Evolutionary conservation across 164 flowering plant genomes (phyloP), one percentile per base, ranked within the genome.

Genomic region (Piper betle): DNA sequence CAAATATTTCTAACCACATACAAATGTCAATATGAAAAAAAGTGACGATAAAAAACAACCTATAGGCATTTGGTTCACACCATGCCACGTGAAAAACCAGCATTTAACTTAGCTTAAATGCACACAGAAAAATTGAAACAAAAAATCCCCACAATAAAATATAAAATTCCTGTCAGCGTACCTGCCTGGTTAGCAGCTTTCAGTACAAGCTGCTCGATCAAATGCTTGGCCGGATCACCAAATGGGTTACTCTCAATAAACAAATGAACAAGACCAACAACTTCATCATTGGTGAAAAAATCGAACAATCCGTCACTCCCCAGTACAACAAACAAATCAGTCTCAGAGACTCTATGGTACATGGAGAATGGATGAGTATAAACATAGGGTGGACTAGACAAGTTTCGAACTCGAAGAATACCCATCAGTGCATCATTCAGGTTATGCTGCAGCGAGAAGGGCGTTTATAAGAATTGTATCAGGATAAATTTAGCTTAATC

Each of bases 241-340:
- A 55, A 65, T 54, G 75, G 72, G 54, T 64, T 68, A n/a, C 57
- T 61, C 60, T 41, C 57, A 40, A 68, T 64, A 59, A 68, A 72
- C 25, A n/a, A 13, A 64, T 68, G 62, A 43, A 65, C 69, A 46
- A 64, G 63, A 60, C 62, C 61, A 54, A 72, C 75, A 58, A 68
- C 64, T 61, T 72, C 75, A 61, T 72, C 71, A 59, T 68, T 72
- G 66, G 69, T 65, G 63, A 72, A 72, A 58, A 68, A 68, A 54
- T 72, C 72, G 58, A 72, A 72, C 63, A 72, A 59, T 16, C 75
- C 75, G 59, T 72, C 75, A 46, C 75, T 72, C 17, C 75, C 75
- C 39, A 72, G 50, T 64, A 72, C 61, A 57, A 68, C 68, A 61
- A 72, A 72, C 52, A 48, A 57, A 58, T 72, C 72, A 58, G 57